phyloP scores from a whole-genome alignment of 257 asterid species.

The Fraxinus anomala region DNA sequence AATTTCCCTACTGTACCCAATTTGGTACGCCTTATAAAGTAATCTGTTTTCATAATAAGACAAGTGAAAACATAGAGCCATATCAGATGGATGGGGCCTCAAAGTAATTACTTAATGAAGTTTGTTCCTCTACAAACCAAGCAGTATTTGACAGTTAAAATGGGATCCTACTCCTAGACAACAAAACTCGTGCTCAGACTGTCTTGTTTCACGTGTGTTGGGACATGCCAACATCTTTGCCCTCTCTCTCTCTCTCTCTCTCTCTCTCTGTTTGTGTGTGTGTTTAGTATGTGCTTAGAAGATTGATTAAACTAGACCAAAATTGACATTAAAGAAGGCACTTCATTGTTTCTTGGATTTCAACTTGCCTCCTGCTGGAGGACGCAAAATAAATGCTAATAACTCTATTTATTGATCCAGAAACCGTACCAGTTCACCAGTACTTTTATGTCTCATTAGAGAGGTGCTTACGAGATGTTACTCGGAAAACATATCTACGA shows the following conservation, averaged over 20 bases:
- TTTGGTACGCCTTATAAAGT: background rate
- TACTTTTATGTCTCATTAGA: no score
- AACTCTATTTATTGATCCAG: conserved; percentile 37
- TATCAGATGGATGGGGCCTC: conserved; percentile 51
- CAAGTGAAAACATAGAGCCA: conserved; percentile 24
- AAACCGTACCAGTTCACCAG: background rate
- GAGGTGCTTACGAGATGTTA: no score
- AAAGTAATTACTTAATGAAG: conserved; percentile 40
- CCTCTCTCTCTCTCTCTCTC: conserved; percentile 26
- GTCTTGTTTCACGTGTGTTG: conserved; percentile 71
- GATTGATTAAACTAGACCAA: conserved; percentile 24
- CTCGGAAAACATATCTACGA: no score
- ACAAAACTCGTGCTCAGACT: conserved; percentile 53
- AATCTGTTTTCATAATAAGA: conserved; percentile 11
- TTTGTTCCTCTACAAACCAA: conserved; percentile 53
- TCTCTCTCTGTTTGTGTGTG: conserved; percentile 28
- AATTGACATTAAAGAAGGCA: conserved; percentile 22
- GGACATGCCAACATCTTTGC: conserved; percentile 49
- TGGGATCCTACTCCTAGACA: conserved; percentile 51
- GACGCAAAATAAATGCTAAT: conserved; percentile 40
- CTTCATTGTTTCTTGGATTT: conserved; percentile 38
- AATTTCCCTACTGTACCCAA: background rate
- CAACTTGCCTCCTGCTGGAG: conserved; percentile 33
- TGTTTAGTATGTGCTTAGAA: background rate
- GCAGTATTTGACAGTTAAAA: conserved; percentile 43